phyloP scores from a whole-genome alignment of 352 stramenopile species.

The Thraustochytrium striatum region DNA sequence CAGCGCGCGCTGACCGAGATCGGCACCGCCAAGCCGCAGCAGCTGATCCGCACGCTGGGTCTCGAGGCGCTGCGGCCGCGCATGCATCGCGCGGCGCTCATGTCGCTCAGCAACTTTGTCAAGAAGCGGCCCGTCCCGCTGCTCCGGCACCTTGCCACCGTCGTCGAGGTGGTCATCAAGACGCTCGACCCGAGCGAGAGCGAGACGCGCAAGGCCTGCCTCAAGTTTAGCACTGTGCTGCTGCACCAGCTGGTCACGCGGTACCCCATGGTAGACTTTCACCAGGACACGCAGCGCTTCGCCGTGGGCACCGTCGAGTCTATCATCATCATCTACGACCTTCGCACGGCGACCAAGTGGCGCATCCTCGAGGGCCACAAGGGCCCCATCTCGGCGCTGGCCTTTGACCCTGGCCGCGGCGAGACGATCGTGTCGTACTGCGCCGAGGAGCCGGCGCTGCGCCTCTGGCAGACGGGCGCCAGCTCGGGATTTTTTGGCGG shows the following conservation, averaged over 20 bases:
- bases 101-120: slow-evolving; percentile 53
- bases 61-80: slow-evolving; percentile 13
- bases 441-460: slow-evolving; percentile 3
- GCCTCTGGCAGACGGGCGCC: slow-evolving; percentile 35
- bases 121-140: slow-evolving; percentile 74
- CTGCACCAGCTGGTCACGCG: slow-evolving; percentile 71
- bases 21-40: background rate
- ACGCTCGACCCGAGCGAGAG: slow-evolving; percentile 75
- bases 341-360: slow-evolving; percentile 77
- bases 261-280: slow-evolving; percentile 79
- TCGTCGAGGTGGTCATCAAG: slow-evolving; percentile 76
- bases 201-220: slow-evolving; percentile 68
- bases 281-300: slow-evolving; percentile 74
- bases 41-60: slow-evolving; percentile 21
- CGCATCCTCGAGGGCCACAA: slow-evolving; percentile 72
- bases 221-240: slow-evolving; percentile 66
- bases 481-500: slow-evolving; percentile 16
- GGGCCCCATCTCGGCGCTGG: slow-evolving; percentile 66
- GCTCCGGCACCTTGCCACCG: slow-evolving; percentile 70
- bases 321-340: slow-evolving; percentile 77
- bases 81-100: background rate
- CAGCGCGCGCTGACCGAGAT: slow-evolving; percentile 35
- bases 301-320: slow-evolving; percentile 76
- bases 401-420: slow-evolving; percentile 55
- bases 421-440: slow-evolving; percentile 23